A percentile compares a stretch with the other conserved stretches of the same genome.
phyloP scores from a whole-genome alignment of 2,329 filamentous ascomycete genomes.

The Aspergillus eucalypticola region DNA sequence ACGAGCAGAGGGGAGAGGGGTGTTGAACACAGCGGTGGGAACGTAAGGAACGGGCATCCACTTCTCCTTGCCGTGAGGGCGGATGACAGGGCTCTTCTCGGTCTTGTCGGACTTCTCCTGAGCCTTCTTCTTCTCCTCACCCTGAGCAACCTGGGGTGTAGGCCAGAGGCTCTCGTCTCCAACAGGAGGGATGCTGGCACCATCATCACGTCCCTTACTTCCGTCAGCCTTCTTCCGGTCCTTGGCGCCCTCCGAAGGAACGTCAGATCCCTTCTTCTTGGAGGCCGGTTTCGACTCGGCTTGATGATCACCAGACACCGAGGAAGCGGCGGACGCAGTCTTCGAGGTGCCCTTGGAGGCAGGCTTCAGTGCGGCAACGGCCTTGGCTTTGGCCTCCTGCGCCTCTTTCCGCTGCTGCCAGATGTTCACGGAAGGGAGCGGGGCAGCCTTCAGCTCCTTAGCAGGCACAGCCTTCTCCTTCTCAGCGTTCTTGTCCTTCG shows the following conservation, averaged over 20 bases:
- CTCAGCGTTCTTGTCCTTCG: slow-evolving; percentile 59
- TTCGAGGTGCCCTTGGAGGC: slow-evolving; percentile 28
- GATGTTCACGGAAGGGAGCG: slow-evolving; percentile 79
- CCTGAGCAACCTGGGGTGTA: slow-evolving; percentile 76
- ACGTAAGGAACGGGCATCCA: slow-evolving; percentile 84
- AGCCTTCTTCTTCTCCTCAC: slow-evolving; percentile 73
- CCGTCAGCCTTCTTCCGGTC: slow-evolving; percentile 40
- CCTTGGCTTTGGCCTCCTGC: slow-evolving; percentile 53
- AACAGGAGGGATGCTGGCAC: slow-evolving; percentile 61
- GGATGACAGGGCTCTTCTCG: slow-evolving; percentile 59
- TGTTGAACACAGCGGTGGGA: slow-evolving; percentile 83
- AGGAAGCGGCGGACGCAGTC: slow-evolving; percentile 25
- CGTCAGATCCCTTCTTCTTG: slow-evolving; percentile 44
- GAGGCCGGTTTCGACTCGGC: slow-evolving; percentile 42
- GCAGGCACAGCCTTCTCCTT: slow-evolving; percentile 63
- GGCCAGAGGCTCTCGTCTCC: slow-evolving; percentile 83
- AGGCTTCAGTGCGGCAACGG: slow-evolving; percentile 30
- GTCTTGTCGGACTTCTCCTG: slow-evolving; percentile 66
- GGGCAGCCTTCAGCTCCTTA: slow-evolving; percentile 72
- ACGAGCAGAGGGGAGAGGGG: slow-evolving; percentile 62
- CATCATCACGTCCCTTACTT: slow-evolving; percentile 45
- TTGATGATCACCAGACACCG: slow-evolving; percentile 39
- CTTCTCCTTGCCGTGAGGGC: slow-evolving; percentile 69
- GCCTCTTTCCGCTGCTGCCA: slow-evolving; percentile 80
- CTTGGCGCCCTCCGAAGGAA: slow-evolving; percentile 31